phyloP scores from a whole-genome alignment of 345 rosid genomes.

The Aquilaria malaccensis region DNA sequence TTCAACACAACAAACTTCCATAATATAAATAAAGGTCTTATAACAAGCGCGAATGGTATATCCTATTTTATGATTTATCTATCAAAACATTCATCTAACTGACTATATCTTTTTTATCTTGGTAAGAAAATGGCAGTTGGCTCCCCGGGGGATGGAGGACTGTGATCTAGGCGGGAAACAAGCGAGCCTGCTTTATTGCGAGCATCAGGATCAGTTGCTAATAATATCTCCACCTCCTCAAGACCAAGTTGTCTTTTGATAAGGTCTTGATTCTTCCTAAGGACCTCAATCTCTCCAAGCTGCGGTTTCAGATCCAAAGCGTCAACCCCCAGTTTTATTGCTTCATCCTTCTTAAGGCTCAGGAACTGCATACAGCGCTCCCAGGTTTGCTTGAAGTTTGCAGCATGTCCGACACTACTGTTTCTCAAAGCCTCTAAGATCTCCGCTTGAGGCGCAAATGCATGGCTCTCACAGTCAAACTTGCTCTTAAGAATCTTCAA shows the following conservation, averaged over 20 bases:
- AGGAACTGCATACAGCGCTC: constrained; percentile 86
- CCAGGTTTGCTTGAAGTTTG: constrained; percentile 55
- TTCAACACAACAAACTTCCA: too few relatives aligned
- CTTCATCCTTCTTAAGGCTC: constrained; percentile 80
- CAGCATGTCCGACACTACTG: constrained; percentile 43
- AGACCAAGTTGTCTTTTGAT: constrained; percentile 58
- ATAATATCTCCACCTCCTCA: background rate
- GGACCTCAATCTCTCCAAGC: constrained; percentile 84
- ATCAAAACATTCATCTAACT: too few relatives aligned
- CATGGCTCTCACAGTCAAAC: constrained; percentile 30
- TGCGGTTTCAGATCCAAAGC: constrained; percentile 79
- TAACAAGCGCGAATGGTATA: too few relatives aligned
- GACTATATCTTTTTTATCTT: constrained; percentile 21
- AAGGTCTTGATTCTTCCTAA: constrained; percentile 60
- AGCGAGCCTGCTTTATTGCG: constrained; percentile 46
- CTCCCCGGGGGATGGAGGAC: constrained; percentile 76
- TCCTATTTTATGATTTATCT: too few relatives aligned
- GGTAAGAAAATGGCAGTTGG: constrained; percentile 72
- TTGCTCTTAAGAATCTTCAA: constrained; percentile 59
- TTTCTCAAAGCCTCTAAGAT: constrained; percentile 50
- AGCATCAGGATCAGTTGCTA: constrained; percentile 34
- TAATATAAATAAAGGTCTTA: too few relatives aligned
- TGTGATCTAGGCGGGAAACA: constrained; percentile 44
- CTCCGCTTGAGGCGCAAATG: constrained; percentile 62
- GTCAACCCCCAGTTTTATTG: constrained; percentile 51